A percentile compares a stretch with the other conserved stretches of the same genome.
phyloP scores from a whole-genome alignment of 1,284 basidiomycete genomes.

The Cutaneotrichosporon cyanovorans region DNA sequence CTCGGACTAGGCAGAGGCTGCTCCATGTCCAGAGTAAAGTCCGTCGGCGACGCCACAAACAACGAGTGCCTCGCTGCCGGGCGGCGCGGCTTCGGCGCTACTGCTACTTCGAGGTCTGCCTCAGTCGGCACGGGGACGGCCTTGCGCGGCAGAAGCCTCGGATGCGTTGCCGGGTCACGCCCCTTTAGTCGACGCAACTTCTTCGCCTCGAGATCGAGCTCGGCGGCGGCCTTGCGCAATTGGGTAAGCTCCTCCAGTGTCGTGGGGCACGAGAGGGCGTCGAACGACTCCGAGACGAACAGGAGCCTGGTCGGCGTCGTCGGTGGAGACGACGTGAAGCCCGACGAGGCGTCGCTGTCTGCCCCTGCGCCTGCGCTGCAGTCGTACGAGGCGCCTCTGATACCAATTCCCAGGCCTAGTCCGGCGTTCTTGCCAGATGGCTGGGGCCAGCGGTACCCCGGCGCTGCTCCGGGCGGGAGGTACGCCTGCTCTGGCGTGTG shows the following conservation, averaged over 20 bases:
- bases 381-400: no score
- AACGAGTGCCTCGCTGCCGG: slow-evolving; percentile 9
- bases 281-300: slow-evolving; percentile 20
- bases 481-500: neutral
- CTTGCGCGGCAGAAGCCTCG: slow-evolving; percentile 22
- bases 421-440: no score
- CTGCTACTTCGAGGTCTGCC: slow-evolving; percentile 5
- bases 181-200: slow-evolving; percentile 13
- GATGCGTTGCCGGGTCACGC: slow-evolving; percentile 7
- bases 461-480: neutral
- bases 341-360: slow-evolving; percentile 1
- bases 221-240: slow-evolving; percentile 19
- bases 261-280: slow-evolving; percentile 19
- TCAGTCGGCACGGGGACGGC: slow-evolving; percentile 22
- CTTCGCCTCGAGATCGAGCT: slow-evolving; percentile 22
- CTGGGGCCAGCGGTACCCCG: neutral
- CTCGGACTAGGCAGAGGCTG: no score
- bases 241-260: slow-evolving; percentile 24
- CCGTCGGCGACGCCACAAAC: neutral
- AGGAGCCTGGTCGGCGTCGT: slow-evolving; percentile 15
- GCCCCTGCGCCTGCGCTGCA: no score
- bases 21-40: neutral
- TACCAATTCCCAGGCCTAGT: no score
- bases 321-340: slow-evolving; percentile 7
- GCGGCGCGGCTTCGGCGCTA: slow-evolving; percentile 3